These are phyloP conservation scores for Exophiala sideris DNA, from an alignment of 2,329 filamentous ascomycete species.

Conservation along the genomic window DNA sequence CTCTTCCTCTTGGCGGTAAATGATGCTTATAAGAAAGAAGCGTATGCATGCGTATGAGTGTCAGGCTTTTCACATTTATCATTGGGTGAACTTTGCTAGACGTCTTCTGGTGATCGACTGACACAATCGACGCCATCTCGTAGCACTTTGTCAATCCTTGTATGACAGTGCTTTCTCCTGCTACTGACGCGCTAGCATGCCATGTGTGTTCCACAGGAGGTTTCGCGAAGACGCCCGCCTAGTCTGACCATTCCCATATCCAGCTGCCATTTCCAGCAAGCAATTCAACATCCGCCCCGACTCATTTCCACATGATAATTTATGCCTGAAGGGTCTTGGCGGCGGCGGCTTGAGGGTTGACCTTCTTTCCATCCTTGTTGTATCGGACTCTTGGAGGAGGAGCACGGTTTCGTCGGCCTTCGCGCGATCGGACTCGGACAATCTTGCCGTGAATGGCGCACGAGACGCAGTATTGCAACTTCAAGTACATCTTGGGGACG, in stretches of 20 bases:
- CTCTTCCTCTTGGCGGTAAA: background rate
- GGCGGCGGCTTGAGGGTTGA: slow-evolving; percentile 72
- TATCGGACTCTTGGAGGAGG: slow-evolving; percentile 95
- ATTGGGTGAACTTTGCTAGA: too few relatives aligned
- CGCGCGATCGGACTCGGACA: slow-evolving; percentile 97
- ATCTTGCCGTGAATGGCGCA: slow-evolving; percentile 99
- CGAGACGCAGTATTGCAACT: slow-evolving; percentile 99
- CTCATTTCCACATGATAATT: slow-evolving; percentile 5
- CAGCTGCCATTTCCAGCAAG: background rate
- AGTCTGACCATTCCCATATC: too few relatives aligned
- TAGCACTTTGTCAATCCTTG: too few relatives aligned
- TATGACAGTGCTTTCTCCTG: too few relatives aligned
- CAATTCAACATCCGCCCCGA: background rate
- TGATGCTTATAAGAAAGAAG: background rate
- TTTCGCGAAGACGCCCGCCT: too few relatives aligned
- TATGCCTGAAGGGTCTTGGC: slow-evolving; percentile 56
- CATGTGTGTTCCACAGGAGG: too few relatives aligned
- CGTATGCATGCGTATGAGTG: background rate
- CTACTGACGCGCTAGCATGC: too few relatives aligned
- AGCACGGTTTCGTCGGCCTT: slow-evolving; percentile 97
- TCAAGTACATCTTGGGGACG: slow-evolving; percentile 99
- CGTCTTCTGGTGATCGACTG: too few relatives aligned
- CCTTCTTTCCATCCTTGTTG: slow-evolving; percentile 99
- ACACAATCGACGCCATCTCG: too few relatives aligned
- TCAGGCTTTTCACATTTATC: too few relatives aligned